Conservation (phyloP, 1,139 yeast genomes). For the Hansenula sp. region DNA sequence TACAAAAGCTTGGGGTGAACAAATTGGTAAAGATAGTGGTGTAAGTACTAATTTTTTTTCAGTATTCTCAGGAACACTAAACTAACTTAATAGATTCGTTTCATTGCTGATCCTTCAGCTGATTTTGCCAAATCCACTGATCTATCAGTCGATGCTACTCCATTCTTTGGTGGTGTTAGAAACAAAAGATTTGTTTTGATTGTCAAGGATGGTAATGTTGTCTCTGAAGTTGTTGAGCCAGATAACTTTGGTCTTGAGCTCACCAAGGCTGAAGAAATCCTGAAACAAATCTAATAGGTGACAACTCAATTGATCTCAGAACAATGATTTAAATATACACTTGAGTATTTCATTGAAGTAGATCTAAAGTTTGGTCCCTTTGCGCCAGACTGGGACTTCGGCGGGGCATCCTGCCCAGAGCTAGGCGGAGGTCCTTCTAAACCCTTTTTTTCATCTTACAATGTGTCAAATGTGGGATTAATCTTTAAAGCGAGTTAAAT, state of each 20-base stretch:
- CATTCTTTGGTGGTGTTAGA: slow-evolving; percentile 70
- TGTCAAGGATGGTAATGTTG: slow-evolving; percentile 69
- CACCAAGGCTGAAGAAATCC: slow-evolving; percentile 44
- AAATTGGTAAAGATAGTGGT: slow-evolving; percentile 8
- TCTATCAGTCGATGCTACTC: slow-evolving; percentile 64
- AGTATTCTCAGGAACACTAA: too few species aligned
- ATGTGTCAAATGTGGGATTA: too few species aligned
- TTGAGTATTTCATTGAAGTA: too few species aligned
- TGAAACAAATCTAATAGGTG: slow-evolving; percentile 2
- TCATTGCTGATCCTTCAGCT: slow-evolving; percentile 76
- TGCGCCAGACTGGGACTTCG: too few species aligned
- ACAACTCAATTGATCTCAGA: too few species aligned
- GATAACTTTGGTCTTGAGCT: slow-evolving; percentile 68
- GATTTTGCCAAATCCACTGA: slow-evolving; percentile 64
- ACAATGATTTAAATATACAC: too few species aligned
- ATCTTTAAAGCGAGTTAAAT: too few species aligned
- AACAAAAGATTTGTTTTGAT: slow-evolving; percentile 73
- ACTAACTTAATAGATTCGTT: slow-evolving; percentile 38
- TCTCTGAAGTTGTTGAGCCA: slow-evolving; percentile 69
- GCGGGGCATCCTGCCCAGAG: too few species aligned
- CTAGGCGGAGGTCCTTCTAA: too few species aligned
- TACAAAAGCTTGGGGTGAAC: slow-evolving; percentile 69
- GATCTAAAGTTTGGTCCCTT: too few species aligned
- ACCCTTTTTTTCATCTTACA: too few species aligned
- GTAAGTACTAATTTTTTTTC: too few species aligned